Percentiles rank a stretch among this genome's conserved stretches.
Conservation (phyloP, 2,329 filamentous ascomycete species). For the Epichloe uncinata region DNA sequence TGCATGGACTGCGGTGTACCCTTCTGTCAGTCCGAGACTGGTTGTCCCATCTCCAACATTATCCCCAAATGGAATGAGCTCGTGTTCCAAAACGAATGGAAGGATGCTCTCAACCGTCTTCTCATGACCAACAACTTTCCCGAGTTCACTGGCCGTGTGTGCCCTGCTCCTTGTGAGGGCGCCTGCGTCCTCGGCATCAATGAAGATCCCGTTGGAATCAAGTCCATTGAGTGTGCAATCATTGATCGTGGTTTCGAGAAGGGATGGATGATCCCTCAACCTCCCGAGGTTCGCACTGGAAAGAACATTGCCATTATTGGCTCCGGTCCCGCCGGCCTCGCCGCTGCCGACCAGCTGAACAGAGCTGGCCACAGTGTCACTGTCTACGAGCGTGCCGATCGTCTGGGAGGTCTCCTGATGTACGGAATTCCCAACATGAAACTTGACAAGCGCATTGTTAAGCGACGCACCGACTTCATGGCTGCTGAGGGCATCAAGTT, state of each 20-base stretch:
- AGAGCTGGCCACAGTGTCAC: conserved; percentile 79
- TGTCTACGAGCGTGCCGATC: conserved; percentile 85
- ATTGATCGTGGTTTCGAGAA: conserved; percentile 95
- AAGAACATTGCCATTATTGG: conserved; percentile 84
- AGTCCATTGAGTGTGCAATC: conserved; percentile 95
- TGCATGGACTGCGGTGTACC: conserved; percentile 99
- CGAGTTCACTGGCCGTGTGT: conserved; percentile 94
- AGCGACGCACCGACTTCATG: conserved; percentile 93
- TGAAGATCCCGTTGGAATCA: conserved; percentile 93
- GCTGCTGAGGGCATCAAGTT: conserved; percentile 76
- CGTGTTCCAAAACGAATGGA: conserved; percentile 66
- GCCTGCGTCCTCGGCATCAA: conserved; percentile 94
- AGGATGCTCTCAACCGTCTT: conserved; percentile 79
- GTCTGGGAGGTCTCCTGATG: conserved; percentile 85
- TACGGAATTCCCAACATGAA: conserved; percentile 99
- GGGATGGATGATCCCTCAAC: conserved; percentile 89
- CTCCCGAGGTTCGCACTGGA: conserved; percentile 67
- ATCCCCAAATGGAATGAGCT: conserved; percentile 95
- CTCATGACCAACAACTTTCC: conserved; percentile 98
- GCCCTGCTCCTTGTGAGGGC: conserved; percentile 90
- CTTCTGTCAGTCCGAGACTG: conserved; percentile 93
- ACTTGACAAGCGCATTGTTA: conserved; percentile 93
- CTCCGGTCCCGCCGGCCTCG: conserved; percentile 83
- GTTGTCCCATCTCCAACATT: conserved; percentile 93
- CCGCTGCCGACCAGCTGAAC: conserved; percentile 87